Evolutionary conservation across 2,329 filamentous ascomycete genomes (phyloP).

Genomic region (Beauveria medogensis): DNA sequence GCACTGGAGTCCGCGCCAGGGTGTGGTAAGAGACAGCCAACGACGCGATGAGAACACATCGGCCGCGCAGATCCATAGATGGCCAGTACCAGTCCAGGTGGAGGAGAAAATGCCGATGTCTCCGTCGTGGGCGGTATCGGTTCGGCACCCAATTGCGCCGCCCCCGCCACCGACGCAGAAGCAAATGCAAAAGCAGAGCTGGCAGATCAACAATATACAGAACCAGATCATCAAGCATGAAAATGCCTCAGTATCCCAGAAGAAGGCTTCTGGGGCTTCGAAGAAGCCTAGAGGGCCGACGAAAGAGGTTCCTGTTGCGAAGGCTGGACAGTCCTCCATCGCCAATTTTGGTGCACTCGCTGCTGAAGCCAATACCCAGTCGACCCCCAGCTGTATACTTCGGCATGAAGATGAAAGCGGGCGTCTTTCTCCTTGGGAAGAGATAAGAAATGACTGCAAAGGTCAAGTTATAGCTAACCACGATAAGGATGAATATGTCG

Average conservation of each 20-base stretch:
- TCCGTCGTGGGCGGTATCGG: not conserved
- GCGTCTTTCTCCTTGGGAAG: constrained; percentile 21
- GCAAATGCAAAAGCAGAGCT: not conserved
- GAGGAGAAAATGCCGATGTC: not conserved
- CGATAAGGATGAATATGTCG: not conserved
- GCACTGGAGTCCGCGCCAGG: not conserved
- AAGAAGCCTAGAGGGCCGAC: not conserved
- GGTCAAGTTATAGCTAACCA: not conserved
- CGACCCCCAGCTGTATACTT: not conserved
- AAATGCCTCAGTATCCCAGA: not conserved
- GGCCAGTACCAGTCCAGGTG: not conserved
- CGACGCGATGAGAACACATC: not conserved
- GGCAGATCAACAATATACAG: constrained; percentile 7
- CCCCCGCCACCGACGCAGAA: not conserved
- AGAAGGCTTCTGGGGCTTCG: not conserved
- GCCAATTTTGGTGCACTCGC: not conserved
- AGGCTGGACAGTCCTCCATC: not conserved
- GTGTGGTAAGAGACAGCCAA: not conserved
- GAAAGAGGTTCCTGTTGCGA: not conserved
- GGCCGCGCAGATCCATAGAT: not conserved
- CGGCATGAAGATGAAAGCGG: constrained; percentile 8
- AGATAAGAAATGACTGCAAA: constrained; percentile 12
- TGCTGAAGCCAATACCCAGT: not conserved
- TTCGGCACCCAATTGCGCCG: not conserved
- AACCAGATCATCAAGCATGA: not conserved